Evolutionary conservation across 805 yeast genomes (phyloP), one percentile per base, ranked within the genome.

Genomic region (Starmerella lactis-condensi): DNA sequence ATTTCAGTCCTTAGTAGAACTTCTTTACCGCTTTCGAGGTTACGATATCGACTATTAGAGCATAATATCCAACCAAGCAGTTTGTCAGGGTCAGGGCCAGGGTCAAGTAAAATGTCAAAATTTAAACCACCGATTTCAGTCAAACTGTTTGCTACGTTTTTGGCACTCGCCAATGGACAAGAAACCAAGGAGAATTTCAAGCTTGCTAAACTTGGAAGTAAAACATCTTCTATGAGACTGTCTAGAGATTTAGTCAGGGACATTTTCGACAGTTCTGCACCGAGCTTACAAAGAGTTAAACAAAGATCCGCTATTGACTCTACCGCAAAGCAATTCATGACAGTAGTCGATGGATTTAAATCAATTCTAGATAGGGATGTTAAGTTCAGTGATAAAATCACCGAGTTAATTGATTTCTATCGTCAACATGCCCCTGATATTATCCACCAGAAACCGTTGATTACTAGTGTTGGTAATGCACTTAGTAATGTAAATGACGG

Each of bases 31-130:
- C 53, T 4, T 55, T 82, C 6, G 94, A 82, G 46, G 64, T 62
- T 20, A 75, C 68, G 13, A 53, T 85, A 16, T 58, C 67, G 1
- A 60, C 54, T 29, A 49, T 52, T 2, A 56, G 64, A 4, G 62
- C 82, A 2, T 82, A 89, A 0, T 76, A 77, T 44, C 53, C 55
- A 6, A 63, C n/a, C n/a, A n/a, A n/a, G n/a, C n/a, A n/a, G n/a
- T n/a, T 82, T 35, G 60, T 75, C 0, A 72, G 73, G 31, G 94
- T 94, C 0, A 60, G 60, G 26, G 72, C 81, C 1, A 77, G 81
- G 44, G 78, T 91, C 85, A 79, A 75, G 24, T 52, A 74, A 24
- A 67, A 65, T 34, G 93, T 78, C 44, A 71, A 79, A 11, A 57
- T 60, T 15, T 53, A 67, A 1, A 60, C 77, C 35, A 37, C 81